Evolutionary conservation across 169 alveolate species (phyloP).

Genomic region (Eimeria tenella): DNA sequence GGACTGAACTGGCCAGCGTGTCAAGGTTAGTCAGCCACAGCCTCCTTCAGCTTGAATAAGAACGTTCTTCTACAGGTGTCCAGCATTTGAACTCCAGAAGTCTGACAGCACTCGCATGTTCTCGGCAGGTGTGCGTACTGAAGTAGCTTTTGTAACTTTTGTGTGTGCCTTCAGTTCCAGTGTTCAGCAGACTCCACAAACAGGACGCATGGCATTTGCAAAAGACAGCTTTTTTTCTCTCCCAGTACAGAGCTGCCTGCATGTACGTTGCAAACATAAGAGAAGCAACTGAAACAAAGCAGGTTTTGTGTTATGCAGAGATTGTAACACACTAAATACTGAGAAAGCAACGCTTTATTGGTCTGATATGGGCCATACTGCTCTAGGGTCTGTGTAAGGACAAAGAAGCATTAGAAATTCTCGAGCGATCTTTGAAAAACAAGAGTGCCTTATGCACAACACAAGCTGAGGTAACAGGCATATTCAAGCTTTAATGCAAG

Average conservation of each 20-base stretch:
- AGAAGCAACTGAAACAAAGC: not conserved
- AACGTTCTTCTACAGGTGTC: too few relatives aligned
- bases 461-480: not conserved
- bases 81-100: too few relatives aligned
- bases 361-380: not conserved
- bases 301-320: not conserved
- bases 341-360: too few relatives aligned
- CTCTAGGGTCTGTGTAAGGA: conserved; percentile 51
- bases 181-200: conserved; percentile 32
- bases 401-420: conserved; percentile 36
- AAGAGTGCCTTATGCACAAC: not conserved
- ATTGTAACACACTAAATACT: too few relatives aligned
- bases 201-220: conserved; percentile 30
- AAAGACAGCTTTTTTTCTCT: conserved; percentile 32
- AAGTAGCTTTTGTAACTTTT: not conserved
- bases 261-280: not conserved
- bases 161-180: conserved; percentile 57
- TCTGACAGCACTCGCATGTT: too few relatives aligned
- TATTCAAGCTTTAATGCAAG: too few relatives aligned
- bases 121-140: too few relatives aligned
- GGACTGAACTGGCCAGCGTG: conserved; percentile 67
- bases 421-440: conserved; percentile 33
- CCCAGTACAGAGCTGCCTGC: conserved; percentile 50
- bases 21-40: conserved; percentile 16
- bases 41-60: not conserved